Base-by-base conservation (phyloP, 805 yeast species). In the Ogataea ganodermae region DNA sequence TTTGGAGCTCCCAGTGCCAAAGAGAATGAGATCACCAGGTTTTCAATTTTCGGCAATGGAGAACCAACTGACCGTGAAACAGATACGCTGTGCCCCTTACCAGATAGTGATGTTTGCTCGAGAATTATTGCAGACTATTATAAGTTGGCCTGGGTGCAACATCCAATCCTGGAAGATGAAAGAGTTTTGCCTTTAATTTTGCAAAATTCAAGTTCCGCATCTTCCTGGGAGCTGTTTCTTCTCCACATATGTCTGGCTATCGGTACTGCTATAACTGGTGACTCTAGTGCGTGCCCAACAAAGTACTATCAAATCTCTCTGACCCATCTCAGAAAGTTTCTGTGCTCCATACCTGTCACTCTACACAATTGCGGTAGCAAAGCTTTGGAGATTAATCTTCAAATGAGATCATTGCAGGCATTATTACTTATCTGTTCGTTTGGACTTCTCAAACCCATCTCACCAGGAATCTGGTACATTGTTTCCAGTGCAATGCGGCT, bases 381-480 rank as follows among this genome's bases (percentile, higher is more conserved):
- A 24, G 33, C 35, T 12, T 23, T 40, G 16, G 18, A 27, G 13
- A 28, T 31, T 9, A 7, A 12, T 4, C 41, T 50, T 8, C 58
- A 58, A 44, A 57, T 75, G 17, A 74, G 70, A 43, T 60, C 70
- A 9, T 55, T 74, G 20, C 76, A 70, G 48, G 70, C 73, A 0
- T 59, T 72, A 16, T 57, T 75, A 7, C 59, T 74, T 16, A 59
- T 71, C 35, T 64, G 76, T 6, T 52, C 70, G 1, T 75, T 71
- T 56, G 69, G 77, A 8, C 64, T 68, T 10, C 67, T 75, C 75
- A 63, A 77, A 41, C 79, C 79, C 0, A 63, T 74, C 1, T 65
- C 69, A 6, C 79, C 79, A 3, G 76, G 78, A 1, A 72, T 74
- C 8, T 75, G 79, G 79, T 73, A 74, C 52, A 66, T 72, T 9